Evolutionary conservation across 257 asterid genomes (phyloP).

Genomic region (Nemophila menziesii): DNA sequence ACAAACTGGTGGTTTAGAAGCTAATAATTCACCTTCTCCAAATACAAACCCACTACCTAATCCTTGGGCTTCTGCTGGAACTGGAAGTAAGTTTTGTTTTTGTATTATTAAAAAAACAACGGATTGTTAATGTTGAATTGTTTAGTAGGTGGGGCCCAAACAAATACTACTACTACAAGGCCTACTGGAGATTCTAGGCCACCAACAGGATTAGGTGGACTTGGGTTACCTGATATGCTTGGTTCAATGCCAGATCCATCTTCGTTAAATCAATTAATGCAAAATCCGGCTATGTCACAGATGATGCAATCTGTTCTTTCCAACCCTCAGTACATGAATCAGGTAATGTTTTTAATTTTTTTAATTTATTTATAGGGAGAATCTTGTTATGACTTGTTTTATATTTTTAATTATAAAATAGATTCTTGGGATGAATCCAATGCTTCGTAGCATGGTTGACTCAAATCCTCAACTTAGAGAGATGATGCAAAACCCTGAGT

Average conservation of each 20-base stretch:
- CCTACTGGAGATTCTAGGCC: conserved; percentile 27
- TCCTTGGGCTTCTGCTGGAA: conserved; percentile 43
- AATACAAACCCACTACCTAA: conserved; percentile 53
- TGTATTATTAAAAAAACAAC: too few relatives aligned
- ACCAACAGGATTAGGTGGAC: conserved; percentile 31
- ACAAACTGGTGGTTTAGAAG: conserved; percentile 18
- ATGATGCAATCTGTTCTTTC: conserved; percentile 40
- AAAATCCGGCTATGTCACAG: conserved; percentile 41
- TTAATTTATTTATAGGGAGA: neutral
- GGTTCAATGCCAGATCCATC: conserved; percentile 37
- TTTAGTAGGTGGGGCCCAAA: conserved; percentile 35
- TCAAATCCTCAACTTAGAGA: conserved; percentile 44
- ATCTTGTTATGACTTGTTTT: neutral
- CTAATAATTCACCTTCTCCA: conserved; percentile 40
- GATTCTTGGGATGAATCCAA: conserved; percentile 37
- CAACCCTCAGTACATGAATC: conserved; percentile 44
- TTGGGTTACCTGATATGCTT: conserved; percentile 33
- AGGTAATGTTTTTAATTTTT: conserved; percentile 18
- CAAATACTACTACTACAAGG: conserved; percentile 25
- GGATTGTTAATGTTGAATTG: conserved; percentile 3
- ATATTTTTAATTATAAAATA: conserved; percentile 9
- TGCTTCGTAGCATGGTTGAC: conserved; percentile 33
- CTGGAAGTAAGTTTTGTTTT: conserved; percentile 34
- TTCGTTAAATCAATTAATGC: conserved; percentile 38
- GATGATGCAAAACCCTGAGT: conserved; percentile 46